These are phyloP conservation scores for Macrolepiota dolichaula DNA, from an alignment of 768 basidiomycete genomes.

Conservation along the genomic window DNA sequence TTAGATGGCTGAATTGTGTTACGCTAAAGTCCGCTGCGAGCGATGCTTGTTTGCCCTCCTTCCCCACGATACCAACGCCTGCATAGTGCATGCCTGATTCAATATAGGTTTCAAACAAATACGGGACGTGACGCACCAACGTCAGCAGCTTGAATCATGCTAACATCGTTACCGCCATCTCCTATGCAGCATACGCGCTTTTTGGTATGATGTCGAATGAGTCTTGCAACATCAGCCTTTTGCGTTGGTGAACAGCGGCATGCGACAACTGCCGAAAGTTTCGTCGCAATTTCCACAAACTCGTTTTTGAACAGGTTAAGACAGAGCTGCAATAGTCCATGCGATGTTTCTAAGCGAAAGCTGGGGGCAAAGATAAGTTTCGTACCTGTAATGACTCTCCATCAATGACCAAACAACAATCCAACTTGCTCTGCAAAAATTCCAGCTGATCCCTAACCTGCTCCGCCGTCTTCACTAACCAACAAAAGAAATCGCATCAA, in stretches of 20 bases:
- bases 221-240: slow-evolving; percentile 94
- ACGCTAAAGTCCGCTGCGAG: slow-evolving; percentile 99
- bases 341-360: neutral
- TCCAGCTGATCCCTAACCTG: slow-evolving; percentile 86
- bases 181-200: slow-evolving; percentile 99
- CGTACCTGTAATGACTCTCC: slow-evolving; percentile 90
- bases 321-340: slow-evolving; percentile 60
- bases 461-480: slow-evolving; percentile 77
- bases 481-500: slow-evolving; percentile 3
- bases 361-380: neutral
- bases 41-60: slow-evolving; percentile 98
- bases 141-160: slow-evolving; percentile 99
- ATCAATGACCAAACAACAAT: slow-evolving; percentile 98
- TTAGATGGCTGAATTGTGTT: slow-evolving; percentile 93
- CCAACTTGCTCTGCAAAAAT: slow-evolving; percentile 89
- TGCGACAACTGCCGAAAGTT: slow-evolving; percentile 93
- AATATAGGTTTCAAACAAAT: neutral
- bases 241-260: slow-evolving; percentile 99
- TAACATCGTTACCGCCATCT: slow-evolving; percentile 98
- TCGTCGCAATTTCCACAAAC: slow-evolving; percentile 95
- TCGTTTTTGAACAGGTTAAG: slow-evolving; percentile 87
- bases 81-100: slow-evolving; percentile 23
- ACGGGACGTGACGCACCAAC: slow-evolving; percentile 64
- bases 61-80: slow-evolving; percentile 98
- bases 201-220: slow-evolving; percentile 87